Conservation (phyloP, 768 basidiomycete species). For the Tricholoma hemisulphureum region DNA sequence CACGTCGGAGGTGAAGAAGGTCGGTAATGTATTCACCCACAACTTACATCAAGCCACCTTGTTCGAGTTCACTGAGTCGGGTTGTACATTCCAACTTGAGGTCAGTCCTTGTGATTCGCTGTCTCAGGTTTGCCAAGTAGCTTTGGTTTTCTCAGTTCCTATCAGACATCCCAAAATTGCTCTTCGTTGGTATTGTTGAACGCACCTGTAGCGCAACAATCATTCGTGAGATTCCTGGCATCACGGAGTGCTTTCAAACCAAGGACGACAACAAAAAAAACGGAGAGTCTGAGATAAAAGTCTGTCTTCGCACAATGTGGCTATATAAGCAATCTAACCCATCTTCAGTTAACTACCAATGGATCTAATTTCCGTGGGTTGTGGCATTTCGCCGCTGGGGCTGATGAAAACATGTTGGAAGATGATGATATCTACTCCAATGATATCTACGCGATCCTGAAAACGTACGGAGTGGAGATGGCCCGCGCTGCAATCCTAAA, state of each 20-base stretch:
- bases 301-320: conserved; percentile 19
- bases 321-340: neutral
- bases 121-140: conserved; percentile 3
- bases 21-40: conserved; percentile 52
- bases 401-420: conserved; percentile 62
- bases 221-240: conserved; percentile 86
- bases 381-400: conserved; percentile 68
- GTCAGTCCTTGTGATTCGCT: conserved; percentile 44
- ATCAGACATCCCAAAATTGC: conserved; percentile 85
- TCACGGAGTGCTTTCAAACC: conserved; percentile 80
- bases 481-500: conserved; percentile 86
- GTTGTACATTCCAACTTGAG: conserved; percentile 80
- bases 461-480: conserved; percentile 96
- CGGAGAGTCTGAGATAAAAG: conserved; percentile 48
- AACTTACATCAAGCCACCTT: conserved; percentile 64
- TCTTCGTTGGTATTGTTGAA: conserved; percentile 93
- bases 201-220: conserved; percentile 80
- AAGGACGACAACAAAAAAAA: conserved; percentile 60
- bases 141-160: conserved; percentile 62
- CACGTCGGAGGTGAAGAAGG: conserved; percentile 40
- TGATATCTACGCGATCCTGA: conserved; percentile 88
- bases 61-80: conserved; percentile 66
- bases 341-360: conserved; percentile 73
- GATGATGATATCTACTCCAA: conserved; percentile 87
- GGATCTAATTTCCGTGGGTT: conserved; percentile 91